Evolutionary conservation across 2,329 filamentous ascomycete genomes (phyloP), one percentile per base, ranked within the genome.

Genomic region (Pseudogymnoascus sp.): DNA sequence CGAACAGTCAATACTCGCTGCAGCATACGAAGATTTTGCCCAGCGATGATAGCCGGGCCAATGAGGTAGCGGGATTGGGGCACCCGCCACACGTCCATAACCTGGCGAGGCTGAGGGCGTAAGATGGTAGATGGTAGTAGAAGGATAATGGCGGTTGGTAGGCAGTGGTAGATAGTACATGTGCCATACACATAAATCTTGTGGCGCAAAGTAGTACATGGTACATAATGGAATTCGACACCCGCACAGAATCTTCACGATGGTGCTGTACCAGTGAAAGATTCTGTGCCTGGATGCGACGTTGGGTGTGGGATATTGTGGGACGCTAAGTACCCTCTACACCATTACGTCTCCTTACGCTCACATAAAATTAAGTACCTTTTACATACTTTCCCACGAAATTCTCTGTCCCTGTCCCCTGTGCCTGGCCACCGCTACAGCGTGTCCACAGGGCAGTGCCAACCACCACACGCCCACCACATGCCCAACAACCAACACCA

Each of bases 21-120:
- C 44, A 51, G 44, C 27, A 33, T 33, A 55, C n/a, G 10, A 33
- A n/a, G 10, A 41, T 29, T 55, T 55, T 55, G 48, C 48, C 48
- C 48, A 55, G 48, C 48, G 48, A 55, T 8, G 48, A 55, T 55
- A 55, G 48, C 48, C 48, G 48, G 48, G 15, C 48, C 48, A 55
- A 55, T 55, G 29, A 55, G 27, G 33, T 21, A 5, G 48, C 5
- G 27, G 29, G 48, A 33, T 33, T 33, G 48, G 12, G 29, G n/a
- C 27, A 55, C 17, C 48, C 48, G 48, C 48, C 48, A 55, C 48
- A 55, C 48, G n/a, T 15, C 27, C 17, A 9, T 10, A 33, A 55
- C 27, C 48, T 13, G 29, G 48, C 48, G 48, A 55, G 48, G 48
- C 48, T 55, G 44, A 17, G 27, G 44, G 21, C 21, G 21, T 21